phyloP scores from a whole-genome alignment of 2,329 filamentous ascomycete genomes.

The Aspergillus sp. region DNA sequence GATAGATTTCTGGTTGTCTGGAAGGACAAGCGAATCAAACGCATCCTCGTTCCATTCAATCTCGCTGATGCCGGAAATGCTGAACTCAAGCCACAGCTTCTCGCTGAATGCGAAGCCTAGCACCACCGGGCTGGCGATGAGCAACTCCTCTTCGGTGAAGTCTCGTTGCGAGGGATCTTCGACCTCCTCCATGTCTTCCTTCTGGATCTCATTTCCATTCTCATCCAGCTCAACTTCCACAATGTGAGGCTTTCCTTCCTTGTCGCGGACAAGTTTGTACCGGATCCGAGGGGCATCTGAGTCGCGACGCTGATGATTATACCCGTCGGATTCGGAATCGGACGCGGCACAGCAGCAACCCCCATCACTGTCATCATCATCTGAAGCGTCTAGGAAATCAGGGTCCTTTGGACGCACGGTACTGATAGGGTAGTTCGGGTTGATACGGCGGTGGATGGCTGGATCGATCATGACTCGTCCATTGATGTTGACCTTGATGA shows the following conservation, averaged over 20 bases:
- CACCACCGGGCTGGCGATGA: conserved; percentile 80
- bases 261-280: conserved; percentile 56
- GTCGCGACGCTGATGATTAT: conserved; percentile 36
- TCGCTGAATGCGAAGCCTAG: conserved; percentile 84
- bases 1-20: conserved; percentile 61
- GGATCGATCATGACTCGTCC: conserved; percentile 87
- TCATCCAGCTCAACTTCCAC: conserved; percentile 57
- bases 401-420: conserved; percentile 71
- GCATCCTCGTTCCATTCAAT: conserved; percentile 83
- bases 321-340: conserved; percentile 36
- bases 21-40: conserved; percentile 77
- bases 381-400: conserved; percentile 54
- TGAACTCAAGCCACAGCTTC: conserved; percentile 88
- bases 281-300: conserved; percentile 38
- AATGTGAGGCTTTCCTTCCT: conserved; percentile 52
- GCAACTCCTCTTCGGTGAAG: conserved; percentile 79
- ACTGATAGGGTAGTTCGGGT: conserved; percentile 80
- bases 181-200: conserved; percentile 56
- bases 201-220: conserved; percentile 54
- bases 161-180: conserved; percentile 43
- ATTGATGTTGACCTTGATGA: conserved; percentile 80
- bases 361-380: conserved; percentile 41
- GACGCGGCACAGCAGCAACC: conserved; percentile 38
- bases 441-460: conserved; percentile 75
- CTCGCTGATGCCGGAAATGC: conserved; percentile 73